Evolutionary conservation across 768 basidiomycete genomes (phyloP), one percentile per base, ranked within the genome.

Genomic region (Mycena albidolilacea): DNA sequence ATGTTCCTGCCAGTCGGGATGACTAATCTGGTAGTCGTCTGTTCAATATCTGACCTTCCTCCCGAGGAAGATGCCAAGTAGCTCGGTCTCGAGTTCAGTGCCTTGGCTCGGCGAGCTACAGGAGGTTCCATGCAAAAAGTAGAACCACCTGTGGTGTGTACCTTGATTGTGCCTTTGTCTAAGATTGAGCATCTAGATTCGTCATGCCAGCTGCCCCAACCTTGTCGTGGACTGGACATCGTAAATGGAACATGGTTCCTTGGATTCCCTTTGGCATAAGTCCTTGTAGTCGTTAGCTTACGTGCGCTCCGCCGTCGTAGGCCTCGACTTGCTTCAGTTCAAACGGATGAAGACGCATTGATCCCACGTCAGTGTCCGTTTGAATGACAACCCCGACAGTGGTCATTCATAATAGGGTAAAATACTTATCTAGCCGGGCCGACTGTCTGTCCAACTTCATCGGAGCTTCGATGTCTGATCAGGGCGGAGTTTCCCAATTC

Each of bases 1-100:
- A 63, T 48, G 62, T 63, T 63, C 43, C 44, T 63, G 62, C 62
- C 62, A 46, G 62, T 63, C 62, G 43, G 44, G 50, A 63, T 63
- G 62, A 63, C 62, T 46, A 63, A 46, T 62, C 60, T 63, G 62
- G 46, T 48, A 48, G 62, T 63, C 46, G 44, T 63, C 43, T 63
- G 44, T 63, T 63, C 62, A 63, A 63, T 63, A 63, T 63, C 46
- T 63, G 44, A 48, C 62, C 62, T 63, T 63, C 62, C 46, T 63
- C 62, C 62, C 62, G 62, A 63, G 62, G 62, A 63, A 46, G 62
- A 63, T 63, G 62, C 62, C 62, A 63, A 63, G 62, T 63, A 63
- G 44, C 62, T 63, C 62, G 62, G 44, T 63, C 62, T 63, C 46
- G 62, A 63, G 62, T 35, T 63, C 62, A 63, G 30, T 63, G 62